Evolutionary conservation across 2,329 filamentous ascomycete genomes (phyloP), one percentile per base, ranked within the genome.

Genomic region (Fusarium papillatum): DNA sequence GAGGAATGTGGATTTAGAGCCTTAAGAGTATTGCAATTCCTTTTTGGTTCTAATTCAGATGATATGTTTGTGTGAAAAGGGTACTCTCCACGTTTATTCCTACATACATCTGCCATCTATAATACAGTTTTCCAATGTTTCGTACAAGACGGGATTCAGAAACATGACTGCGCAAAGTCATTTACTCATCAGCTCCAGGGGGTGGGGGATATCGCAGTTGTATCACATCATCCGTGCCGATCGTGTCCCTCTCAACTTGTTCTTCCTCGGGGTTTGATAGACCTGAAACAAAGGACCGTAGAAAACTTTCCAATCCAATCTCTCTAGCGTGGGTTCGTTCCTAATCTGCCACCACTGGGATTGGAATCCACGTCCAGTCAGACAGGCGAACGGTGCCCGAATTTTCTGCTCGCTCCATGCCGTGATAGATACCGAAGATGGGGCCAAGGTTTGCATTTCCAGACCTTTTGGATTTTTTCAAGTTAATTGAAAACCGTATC

Each of bases 341-440:
- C 62, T 53, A 39, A 46, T 50, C 31, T 13, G 31, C n/a, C n/a
- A 64, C 19, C 13, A 50, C 29, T 16, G 62, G 38, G 19, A 31
- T 24, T 13, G 41, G 29, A 19, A 64, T 64, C 62, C 62, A 64
- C 7, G 62, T 64, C 62, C 62, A 50, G 31, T 64, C 41, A 10
- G 24, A 19, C 13, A 64, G 31, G 8, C 29, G 31, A 17, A 36
- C 29, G 4, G 9, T 7, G 7, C 36, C 5, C 11, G 62, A 50
- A 31, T 34, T 22, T 11, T n/a, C 19, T 14, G 11, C 16, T 19
- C 62, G 43, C 10, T 50, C 29, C 61, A 64, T 48, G 13, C 34
- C 43, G 16, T 48, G 41, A 16, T 53, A 50, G 22, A 64, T n/a
- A 5, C 62, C 62, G 7, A 64, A 64, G 10, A 64, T 22, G 3